Conservation (phyloP, 768 basidiomycete genomes). For the Lentinula raphanica region DNA sequence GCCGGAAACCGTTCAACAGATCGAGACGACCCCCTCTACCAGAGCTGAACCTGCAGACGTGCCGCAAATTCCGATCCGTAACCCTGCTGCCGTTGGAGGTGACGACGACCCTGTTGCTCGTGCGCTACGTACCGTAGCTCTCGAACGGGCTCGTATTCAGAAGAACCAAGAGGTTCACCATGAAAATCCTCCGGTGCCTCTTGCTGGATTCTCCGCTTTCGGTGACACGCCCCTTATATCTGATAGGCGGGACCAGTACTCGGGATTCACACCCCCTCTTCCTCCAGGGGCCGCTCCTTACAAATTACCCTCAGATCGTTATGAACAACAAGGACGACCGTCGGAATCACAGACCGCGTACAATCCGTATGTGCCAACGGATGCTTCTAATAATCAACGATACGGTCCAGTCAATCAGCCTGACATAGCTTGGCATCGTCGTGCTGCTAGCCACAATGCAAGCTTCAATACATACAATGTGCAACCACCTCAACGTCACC, state of each 20-base stretch:
- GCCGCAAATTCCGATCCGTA: not conserved
- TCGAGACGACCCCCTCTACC: no score
- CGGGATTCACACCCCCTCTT: not conserved
- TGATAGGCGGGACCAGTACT: not conserved
- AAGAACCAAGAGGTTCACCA: not conserved
- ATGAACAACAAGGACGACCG: not conserved
- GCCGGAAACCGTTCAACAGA: not conserved
- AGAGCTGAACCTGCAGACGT: not conserved
- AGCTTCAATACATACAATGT: not conserved
- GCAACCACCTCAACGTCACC: not conserved
- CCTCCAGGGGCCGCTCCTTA: not conserved
- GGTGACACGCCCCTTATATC: not conserved
- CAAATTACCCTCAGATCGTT: not conserved
- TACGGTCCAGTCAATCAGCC: not conserved
- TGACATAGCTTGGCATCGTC: not conserved
- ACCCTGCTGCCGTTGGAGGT: not conserved
- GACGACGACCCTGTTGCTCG: not conserved
- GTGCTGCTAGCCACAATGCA: not conserved
- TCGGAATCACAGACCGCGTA: not conserved
- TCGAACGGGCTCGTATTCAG: not conserved
- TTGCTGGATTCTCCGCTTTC: not conserved
- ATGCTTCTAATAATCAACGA: not conserved
- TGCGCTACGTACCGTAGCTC: not conserved
- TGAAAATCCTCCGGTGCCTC: not conserved
- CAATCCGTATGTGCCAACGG: not conserved